Evolutionary conservation across 2,329 filamentous ascomycete species (phyloP).

Genomic region (Zasmidium angulare): DNA sequence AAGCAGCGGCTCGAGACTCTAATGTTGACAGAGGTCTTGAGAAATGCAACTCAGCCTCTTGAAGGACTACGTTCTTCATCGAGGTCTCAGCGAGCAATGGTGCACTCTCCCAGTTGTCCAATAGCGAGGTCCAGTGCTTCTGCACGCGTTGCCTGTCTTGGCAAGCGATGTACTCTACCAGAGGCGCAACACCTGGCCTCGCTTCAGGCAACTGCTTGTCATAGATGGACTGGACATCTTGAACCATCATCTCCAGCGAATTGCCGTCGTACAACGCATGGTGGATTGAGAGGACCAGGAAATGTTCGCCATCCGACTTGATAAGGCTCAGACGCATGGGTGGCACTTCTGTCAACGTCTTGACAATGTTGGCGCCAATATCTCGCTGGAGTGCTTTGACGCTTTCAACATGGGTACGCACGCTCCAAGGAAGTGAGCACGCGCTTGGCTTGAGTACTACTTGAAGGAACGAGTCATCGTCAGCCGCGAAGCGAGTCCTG

Average conservation of each 20-base stretch:
- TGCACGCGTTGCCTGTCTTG: constrained; percentile 3
- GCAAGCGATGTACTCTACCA: constrained; percentile 14
- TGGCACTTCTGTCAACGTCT: background rate
- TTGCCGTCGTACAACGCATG: constrained; percentile 16
- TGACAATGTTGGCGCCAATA: constrained; percentile 7
- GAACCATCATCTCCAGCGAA: constrained; percentile 14
- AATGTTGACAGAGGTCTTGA: constrained; percentile 2
- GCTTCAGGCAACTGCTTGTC: background rate
- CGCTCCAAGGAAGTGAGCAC: background rate
- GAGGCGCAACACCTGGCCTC: constrained; percentile 2
- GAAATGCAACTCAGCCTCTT: constrained; percentile 1
- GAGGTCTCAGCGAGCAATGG: constrained; percentile 3
- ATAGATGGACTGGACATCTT: constrained; percentile 9
- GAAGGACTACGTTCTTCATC: constrained; percentile 6
- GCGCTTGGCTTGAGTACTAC: constrained; percentile 11
- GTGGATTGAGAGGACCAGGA: constrained; percentile 11
- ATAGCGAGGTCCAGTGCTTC: constrained; percentile 8
- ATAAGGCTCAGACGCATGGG: constrained; percentile 5
- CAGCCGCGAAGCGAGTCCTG: constrained; percentile 11
- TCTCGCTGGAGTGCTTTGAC: background rate
- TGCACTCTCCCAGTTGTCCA: constrained; percentile 9
- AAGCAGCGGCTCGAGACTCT: background rate
- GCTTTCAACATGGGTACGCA: background rate
- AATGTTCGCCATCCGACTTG: background rate
- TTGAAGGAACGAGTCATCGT: constrained; percentile 11